These are phyloP conservation scores for Plasmodium knowlesi DNA, from an alignment of 169 alveolate genomes.

Conservation along the genomic window DNA sequence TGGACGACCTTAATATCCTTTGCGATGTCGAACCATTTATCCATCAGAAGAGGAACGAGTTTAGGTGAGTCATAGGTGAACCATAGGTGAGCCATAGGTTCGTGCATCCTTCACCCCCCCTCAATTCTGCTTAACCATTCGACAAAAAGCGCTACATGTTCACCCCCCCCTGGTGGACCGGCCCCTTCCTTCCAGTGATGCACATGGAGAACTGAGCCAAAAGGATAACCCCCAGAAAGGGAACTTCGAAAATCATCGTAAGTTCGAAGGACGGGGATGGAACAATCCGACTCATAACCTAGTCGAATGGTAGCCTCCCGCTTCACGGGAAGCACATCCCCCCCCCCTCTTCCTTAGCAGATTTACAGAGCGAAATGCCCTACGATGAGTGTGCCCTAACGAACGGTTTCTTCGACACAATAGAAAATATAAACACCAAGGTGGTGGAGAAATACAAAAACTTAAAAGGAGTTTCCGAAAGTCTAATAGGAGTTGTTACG, in stretches of 20 bases:
- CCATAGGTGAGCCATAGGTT: background rate
- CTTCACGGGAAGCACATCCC: too few relatives aligned
- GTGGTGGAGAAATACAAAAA: constrained; percentile 55
- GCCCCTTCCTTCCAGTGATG: background rate
- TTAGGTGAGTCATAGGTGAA: background rate
- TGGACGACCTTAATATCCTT: background rate
- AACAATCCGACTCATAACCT: background rate
- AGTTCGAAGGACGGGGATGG: background rate
- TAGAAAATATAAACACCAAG: constrained; percentile 61
- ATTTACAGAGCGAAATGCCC: constrained; percentile 13
- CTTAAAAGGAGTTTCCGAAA: constrained; percentile 37
- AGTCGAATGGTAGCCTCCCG: too few relatives aligned
- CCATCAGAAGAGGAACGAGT: background rate
- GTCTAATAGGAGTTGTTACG: constrained; percentile 9
- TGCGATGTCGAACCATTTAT: background rate
- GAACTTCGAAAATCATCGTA: background rate
- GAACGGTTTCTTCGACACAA: constrained; percentile 59
- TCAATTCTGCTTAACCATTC: too few relatives aligned
- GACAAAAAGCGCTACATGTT: background rate
- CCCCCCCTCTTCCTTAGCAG: background rate
- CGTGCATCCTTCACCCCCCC: too few relatives aligned
- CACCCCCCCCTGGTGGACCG: background rate
- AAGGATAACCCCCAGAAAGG: background rate
- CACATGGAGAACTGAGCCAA: background rate
- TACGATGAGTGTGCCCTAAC: constrained; percentile 64